Base-by-base conservation (phyloP, 2,329 filamentous ascomycete genomes). In the Leptographium radiaticola region DNA sequence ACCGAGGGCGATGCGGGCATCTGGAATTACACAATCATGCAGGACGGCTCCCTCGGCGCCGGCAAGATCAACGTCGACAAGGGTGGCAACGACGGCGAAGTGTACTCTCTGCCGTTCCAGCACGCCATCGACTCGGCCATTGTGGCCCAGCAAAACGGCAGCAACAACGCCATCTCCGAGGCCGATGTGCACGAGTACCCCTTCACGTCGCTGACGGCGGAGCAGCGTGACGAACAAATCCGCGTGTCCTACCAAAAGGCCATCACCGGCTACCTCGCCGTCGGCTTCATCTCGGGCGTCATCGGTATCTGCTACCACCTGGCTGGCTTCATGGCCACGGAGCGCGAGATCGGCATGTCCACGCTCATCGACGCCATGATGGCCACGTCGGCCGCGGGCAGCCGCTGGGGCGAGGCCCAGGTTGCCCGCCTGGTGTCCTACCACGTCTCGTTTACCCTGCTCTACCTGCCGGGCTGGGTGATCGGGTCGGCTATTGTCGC, bases 361-460 rank as follows among this genome's bases (percentile, higher is more conserved):
- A 87, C 89, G 58, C 74, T 96, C 33, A 81, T 96, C 45, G 90
- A 96, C 67, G 85, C 88, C 53, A 95, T 95, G 88, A 90, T 93
- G 75, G 85, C 87, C 0, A 87, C 87, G 53, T 59, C 57, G 0
- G 56, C 48, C 4, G 20, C 46, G 20, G 75, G 76, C 53, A 76
- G 76, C 49, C 73, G 79, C 45, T 94, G 88, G 87, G 56, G 54
- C 40, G 76, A 88, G 62, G 82, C 86, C 11, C 87, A 91, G 68
- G 79, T 81, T 25, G 84, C 86, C 2, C 78, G 90, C n/a, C 75
- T 95, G 15, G 64, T 90, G 10, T 83, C 89, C 0, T 84, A 89
- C 57, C 88, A 95, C 64, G 65, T 93, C 31, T 81, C 89, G 0
- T 93, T 95, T 62, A 82, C 87, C 55, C 66, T 87, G 8, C 75